phyloP scores from a whole-genome alignment of 176 grass and related monocot genomes.

The Aegilops tauschii region DNA sequence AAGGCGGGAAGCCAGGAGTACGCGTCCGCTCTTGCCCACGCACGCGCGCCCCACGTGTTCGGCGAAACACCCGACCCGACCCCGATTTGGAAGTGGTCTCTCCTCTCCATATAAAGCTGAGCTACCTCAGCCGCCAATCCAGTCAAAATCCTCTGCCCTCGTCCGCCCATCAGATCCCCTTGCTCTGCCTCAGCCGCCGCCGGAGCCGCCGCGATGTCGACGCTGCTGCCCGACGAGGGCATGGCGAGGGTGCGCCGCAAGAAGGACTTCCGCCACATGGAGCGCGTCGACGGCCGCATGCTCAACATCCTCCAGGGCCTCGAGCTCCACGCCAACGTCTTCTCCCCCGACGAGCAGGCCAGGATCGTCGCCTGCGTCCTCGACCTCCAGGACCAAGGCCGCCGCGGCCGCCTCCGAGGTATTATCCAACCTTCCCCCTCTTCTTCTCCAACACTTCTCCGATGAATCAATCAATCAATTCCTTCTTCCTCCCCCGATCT shows the following conservation, averaged over 20 bases:
- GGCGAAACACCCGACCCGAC: background rate
- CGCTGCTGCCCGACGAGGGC: background rate
- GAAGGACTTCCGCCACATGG: constrained; percentile 45
- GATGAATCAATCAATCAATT: background rate
- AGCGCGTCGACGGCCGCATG: constrained; percentile 36
- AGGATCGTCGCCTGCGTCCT: constrained; percentile 40
- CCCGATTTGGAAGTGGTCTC: background rate
- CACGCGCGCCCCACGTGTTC: background rate
- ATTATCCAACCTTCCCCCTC: background rate
- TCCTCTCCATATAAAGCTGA: background rate
- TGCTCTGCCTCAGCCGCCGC: background rate
- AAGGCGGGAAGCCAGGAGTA: background rate
- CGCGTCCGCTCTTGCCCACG: background rate
- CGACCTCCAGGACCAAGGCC: constrained; percentile 38
- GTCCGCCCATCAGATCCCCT: background rate
- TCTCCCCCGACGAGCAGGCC: constrained; percentile 39
- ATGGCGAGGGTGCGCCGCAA: constrained; percentile 15
- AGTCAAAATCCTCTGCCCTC: background rate
- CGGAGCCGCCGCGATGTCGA: background rate
- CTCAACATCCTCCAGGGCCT: constrained; percentile 51
- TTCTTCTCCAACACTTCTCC: background rate
- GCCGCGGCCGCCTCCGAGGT: constrained; percentile 38
- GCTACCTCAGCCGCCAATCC: background rate
- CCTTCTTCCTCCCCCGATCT: background rate
- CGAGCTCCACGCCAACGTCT: constrained; percentile 58